These are phyloP conservation scores for Xylariaceae sp. DNA, from an alignment of 2,329 filamentous ascomycete species.

Conservation along the genomic window DNA sequence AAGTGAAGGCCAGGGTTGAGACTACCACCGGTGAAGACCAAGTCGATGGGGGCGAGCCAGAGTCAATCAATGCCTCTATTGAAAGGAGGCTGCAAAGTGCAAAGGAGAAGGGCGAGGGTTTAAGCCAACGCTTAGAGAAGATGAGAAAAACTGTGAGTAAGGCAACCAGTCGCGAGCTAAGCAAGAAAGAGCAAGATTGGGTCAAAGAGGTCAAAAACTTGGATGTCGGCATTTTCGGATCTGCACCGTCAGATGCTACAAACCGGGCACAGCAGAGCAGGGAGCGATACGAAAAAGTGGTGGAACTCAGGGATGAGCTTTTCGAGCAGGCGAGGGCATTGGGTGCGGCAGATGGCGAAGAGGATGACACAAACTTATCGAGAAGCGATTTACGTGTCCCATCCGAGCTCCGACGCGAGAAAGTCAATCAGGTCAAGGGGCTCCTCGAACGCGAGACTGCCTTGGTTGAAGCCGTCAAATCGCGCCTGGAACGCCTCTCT, in stretches of 20 bases:
- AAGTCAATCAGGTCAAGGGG: conserved; percentile 59
- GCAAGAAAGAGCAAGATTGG: conserved; percentile 58
- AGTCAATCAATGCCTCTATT: conserved; percentile 53
- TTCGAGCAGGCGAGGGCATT: conserved; percentile 47
- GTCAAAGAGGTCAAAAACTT: conserved; percentile 39
- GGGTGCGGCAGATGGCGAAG: conserved; percentile 25
- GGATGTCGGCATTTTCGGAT: conserved; percentile 39
- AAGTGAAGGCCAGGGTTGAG: conserved; percentile 64
- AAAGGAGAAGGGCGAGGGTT: conserved; percentile 45
- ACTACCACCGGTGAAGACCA: conserved; percentile 58
- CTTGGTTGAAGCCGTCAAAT: conserved; percentile 63
- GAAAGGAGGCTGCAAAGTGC: conserved; percentile 47
- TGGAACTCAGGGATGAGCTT: conserved; percentile 50
- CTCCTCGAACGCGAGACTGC: conserved; percentile 64
- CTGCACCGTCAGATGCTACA: conserved; percentile 30
- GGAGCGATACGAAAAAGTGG: conserved; percentile 56
- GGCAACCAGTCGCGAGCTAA: conserved; percentile 49
- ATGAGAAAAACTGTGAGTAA: conserved; percentile 40
- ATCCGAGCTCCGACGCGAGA: conserved; percentile 57
- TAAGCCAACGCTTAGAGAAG: conserved; percentile 50
- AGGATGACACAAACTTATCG: conserved; percentile 28
- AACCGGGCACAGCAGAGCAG: conserved; percentile 46
- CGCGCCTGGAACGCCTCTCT: conserved; percentile 56
- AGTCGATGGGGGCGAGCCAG: conserved; percentile 46
- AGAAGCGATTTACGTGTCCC: conserved; percentile 51